Percentiles rank a stretch among this genome's conserved stretches.
phyloP scores from a whole-genome alignment of 306 rosid genomes.

The Amphicarpaea edgeworthii region DNA sequence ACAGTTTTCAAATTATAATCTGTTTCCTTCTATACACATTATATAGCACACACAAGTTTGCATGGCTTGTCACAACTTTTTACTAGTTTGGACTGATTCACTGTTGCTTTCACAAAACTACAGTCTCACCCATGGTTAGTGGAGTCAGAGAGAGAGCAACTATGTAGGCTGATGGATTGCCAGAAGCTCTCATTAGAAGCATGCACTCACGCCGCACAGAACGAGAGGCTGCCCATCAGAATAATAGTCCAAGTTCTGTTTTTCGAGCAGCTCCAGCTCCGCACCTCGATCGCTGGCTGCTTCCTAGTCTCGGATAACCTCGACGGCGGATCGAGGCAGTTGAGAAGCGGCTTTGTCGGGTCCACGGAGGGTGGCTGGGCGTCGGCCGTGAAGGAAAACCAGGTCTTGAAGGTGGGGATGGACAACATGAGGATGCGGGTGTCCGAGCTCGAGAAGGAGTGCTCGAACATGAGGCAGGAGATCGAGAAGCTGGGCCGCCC shows the following conservation, averaged over 20 bases:
- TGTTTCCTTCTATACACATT: constrained; percentile 1
- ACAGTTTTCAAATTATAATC: background rate
- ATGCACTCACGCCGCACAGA: constrained; percentile 98
- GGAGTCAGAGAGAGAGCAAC: constrained; percentile 91
- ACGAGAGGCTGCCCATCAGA: constrained; percentile 95
- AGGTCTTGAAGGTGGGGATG: constrained; percentile 97
- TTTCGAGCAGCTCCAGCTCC: constrained; percentile 98
- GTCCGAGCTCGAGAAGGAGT: constrained; percentile 96
- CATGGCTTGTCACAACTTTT: constrained; percentile 27
- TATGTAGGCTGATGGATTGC: constrained; percentile 95
- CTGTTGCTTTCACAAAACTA: constrained; percentile 43
- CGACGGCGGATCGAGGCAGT: constrained; percentile 84
- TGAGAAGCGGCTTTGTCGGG: constrained; percentile 81
- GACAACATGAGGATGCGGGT: constrained; percentile 97
- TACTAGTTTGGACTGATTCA: constrained; percentile 42
- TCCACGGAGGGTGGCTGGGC: constrained; percentile 95
- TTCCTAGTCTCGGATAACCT: constrained; percentile 92
- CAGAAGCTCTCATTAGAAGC: constrained; percentile 99
- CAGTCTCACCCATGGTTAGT: constrained; percentile 99
- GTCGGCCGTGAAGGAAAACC: constrained; percentile 91
- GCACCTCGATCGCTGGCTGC: constrained; percentile 95
- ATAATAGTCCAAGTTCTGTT: constrained; percentile 93
- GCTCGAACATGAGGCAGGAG: constrained; percentile 95
- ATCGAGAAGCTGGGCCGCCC: constrained; percentile 79
- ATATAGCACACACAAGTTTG: background rate